Percentiles rank a stretch among this genome's conserved stretches.
Evolutionary conservation across 2,329 filamentous ascomycete genomes (phyloP).

Genomic region (Colletotrichum karsti): DNA sequence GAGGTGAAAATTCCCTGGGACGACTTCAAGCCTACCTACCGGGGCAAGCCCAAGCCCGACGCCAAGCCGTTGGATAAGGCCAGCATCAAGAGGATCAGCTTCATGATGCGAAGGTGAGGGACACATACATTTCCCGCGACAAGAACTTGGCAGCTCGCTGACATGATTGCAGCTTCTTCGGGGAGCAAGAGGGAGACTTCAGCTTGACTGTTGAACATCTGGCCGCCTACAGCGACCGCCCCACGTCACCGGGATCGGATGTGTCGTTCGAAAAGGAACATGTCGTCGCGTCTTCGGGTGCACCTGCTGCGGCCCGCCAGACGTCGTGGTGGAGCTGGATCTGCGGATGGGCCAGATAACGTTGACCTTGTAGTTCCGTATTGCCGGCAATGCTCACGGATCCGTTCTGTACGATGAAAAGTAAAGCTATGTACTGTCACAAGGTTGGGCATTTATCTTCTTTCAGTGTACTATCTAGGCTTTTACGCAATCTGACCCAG

Average conservation of each 20-base stretch:
- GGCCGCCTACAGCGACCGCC: conserved; percentile 19
- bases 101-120: conserved; percentile 83
- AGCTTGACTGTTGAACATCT: conserved; percentile 54
- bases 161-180: conserved; percentile 71
- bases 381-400: not conserved
- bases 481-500: conserved; percentile 70
- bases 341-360: conserved; percentile 16
- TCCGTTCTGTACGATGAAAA: no score
- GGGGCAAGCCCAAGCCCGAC: conserved; percentile 72
- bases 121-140: not conserved
- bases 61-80: conserved; percentile 65
- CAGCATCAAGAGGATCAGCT: conserved; percentile 71
- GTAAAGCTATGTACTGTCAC: not conserved
- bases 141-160: conserved; percentile 29
- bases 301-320: not conserved
- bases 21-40: conserved; percentile 76
- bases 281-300: not conserved
- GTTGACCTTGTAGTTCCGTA: no score
- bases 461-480: not conserved
- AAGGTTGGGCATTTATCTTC: not conserved
- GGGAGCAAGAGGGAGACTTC: conserved; percentile 75
- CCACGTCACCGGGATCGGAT: not conserved
- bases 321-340: conserved; percentile 18
- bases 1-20: conserved; percentile 69
- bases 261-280: not conserved